phyloP scores from a whole-genome alignment of 805 yeast genomes.

The Zygotorulaspora sp. region DNA sequence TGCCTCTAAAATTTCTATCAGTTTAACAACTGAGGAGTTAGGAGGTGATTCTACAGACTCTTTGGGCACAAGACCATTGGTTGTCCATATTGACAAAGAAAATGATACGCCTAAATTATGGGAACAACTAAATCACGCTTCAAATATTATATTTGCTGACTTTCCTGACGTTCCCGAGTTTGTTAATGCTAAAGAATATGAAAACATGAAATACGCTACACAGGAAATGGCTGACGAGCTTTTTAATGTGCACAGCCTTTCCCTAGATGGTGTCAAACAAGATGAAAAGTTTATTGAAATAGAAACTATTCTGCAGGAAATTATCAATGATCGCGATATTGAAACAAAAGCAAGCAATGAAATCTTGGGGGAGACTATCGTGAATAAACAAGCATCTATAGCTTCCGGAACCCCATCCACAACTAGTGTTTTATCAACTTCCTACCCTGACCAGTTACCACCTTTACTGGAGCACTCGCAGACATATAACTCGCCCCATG shows the following conservation, averaged over 20 bases:
- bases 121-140: conserved; percentile 19
- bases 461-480: too few relatives aligned
- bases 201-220: conserved; percentile 10
- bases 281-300: conserved; percentile 13
- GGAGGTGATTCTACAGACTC: conserved; percentile 19
- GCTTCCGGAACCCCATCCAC: too few relatives aligned
- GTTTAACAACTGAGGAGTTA: conserved; percentile 20
- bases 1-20: conserved; percentile 6
- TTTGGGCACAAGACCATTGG: conserved; percentile 11
- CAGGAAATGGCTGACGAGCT: conserved; percentile 11
- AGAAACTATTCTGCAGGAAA: conserved; percentile 13
- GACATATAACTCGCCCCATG: neutral
- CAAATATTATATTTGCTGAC: conserved; percentile 28
- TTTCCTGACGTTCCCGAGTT: conserved; percentile 30
- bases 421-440: too few relatives aligned
- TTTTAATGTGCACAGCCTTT: conserved; percentile 5
- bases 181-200: conserved; percentile 24
- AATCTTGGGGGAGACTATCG: conserved; percentile 6
- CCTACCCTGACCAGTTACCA: too few relatives aligned
- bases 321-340: conserved; percentile 5
- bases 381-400: neutral
- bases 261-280: conserved; percentile 7
- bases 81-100: conserved; percentile 15
- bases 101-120: conserved; percentile 22
- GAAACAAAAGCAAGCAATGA: conserved; percentile 4